Percentiles rank a stretch among this genome's conserved stretches.
These are phyloP conservation scores for Hydrangea macrophylla DNA, from an alignment of 148 eudicot species.

Conservation along the genomic window DNA sequence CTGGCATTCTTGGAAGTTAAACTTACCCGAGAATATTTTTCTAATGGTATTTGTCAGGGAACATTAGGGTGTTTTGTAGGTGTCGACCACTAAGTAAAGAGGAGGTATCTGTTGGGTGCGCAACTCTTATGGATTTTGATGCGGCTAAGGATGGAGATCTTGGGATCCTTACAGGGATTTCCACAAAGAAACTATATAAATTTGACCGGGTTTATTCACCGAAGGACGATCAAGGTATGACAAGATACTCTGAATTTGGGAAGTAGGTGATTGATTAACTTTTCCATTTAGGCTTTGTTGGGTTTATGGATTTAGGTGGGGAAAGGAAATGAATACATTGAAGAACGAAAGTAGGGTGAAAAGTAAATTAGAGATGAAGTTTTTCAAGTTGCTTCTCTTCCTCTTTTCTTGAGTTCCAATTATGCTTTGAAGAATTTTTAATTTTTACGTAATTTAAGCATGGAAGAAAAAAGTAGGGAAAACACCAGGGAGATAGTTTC, in stretches of 20 bases:
- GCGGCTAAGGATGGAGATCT: slow-evolving; percentile 88
- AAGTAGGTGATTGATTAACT: neutral
- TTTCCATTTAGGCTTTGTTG: neutral
- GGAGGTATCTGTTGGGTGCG: slow-evolving; percentile 48
- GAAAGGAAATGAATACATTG: neutral
- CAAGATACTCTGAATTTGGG: neutral
- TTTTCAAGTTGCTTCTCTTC: too few relatives aligned
- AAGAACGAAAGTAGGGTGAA: too few relatives aligned
- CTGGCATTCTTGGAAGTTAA: neutral
- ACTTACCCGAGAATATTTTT: slow-evolving; percentile 1
- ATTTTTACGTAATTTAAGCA: too few relatives aligned
- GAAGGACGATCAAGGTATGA: slow-evolving; percentile 78
- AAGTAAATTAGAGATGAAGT: too few relatives aligned
- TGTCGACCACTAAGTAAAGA: slow-evolving; percentile 75
- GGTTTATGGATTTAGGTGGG: neutral
- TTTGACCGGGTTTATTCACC: slow-evolving; percentile 84
- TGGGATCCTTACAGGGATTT: slow-evolving; percentile 43
- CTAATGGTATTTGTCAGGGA: slow-evolving; percentile 45
- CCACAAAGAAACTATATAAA: slow-evolving; percentile 64
- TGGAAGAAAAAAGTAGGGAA: too few relatives aligned
- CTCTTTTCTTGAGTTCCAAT: too few relatives aligned
- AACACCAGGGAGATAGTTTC: too few relatives aligned
- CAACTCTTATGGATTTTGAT: slow-evolving; percentile 66
- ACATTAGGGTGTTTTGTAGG: slow-evolving; percentile 91
- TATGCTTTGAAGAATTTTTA: too few relatives aligned